Evolutionary conservation across 2,329 filamentous ascomycete species (phyloP), one percentile per base, ranked within the genome.

Genomic region (Cyphellophora europaea): DNA sequence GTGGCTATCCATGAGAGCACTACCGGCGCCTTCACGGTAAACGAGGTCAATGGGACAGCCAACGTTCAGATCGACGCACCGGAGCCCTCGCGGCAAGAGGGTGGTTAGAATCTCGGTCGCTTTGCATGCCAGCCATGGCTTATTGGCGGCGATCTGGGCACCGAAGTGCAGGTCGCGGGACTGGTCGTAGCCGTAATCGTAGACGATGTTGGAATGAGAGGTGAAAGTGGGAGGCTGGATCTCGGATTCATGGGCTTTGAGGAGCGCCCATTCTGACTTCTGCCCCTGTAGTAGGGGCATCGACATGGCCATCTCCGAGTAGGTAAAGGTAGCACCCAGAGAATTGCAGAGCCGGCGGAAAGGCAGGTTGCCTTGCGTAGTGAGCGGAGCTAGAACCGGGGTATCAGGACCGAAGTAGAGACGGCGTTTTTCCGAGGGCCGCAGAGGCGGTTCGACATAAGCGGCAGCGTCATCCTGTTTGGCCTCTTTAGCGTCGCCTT

Each of bases 291-390:
- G 71, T 27, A 98, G 63, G 6, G 89, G 88, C 58, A 93, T 66
- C 17, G 85, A 79, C 73, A 98, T 83, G 3, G 89, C 91, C 91
- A 98, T 98, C 61, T 98, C 91, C 0, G 89, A 96, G 66, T 94
- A 98, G 0, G 91, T 98, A 32, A 93, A 70, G 54, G 95, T 82
- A 17, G 87, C 88, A 21, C 91, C 91, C 15, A 96, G 72, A 36
- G 88, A 82, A 10, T 86, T 79, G 53, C 88, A 95, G 18, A 98
- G 74, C 32, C 91, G 77, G 37, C 91, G 80, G 66, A 94, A 98
- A 1, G 91, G 91, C 31, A 96, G 69, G 52, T 98, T 98, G 30
- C 91, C 91, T 61, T 96, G 91, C 0, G 91, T 98, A 1, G 91
- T 98, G 32, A 98, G 70, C 21, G 91, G 91, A 4, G 91, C 91